phyloP scores from a whole-genome alignment of 164 flowering plant genomes.

The Amborella trichopoda region DNA sequence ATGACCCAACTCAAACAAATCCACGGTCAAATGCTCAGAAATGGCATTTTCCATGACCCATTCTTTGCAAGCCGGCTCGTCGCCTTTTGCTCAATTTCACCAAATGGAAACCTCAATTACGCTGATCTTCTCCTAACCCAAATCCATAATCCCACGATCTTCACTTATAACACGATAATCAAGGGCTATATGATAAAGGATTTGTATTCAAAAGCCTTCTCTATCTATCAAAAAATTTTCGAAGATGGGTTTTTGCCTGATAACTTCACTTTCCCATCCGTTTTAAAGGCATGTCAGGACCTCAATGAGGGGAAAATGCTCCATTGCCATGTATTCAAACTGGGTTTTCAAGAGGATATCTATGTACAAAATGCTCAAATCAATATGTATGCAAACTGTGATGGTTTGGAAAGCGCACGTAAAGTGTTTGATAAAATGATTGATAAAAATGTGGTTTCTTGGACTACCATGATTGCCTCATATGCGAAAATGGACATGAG shows the following conservation, averaged over 20 bases:
- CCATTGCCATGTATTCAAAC: slow-evolving; percentile 76
- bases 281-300: slow-evolving; percentile 77
- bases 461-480: slow-evolving; percentile 82
- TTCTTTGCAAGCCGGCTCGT: slow-evolving; percentile 15
- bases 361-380: slow-evolving; percentile 79
- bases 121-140: slow-evolving; percentile 12
- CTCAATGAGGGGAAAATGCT: slow-evolving; percentile 62
- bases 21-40: slow-evolving; percentile 16
- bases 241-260: slow-evolving; percentile 75
- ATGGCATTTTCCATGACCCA: slow-evolving; percentile 14
- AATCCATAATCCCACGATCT: slow-evolving; percentile 11
- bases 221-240: too few relatives aligned
- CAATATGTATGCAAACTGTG: slow-evolving; percentile 84
- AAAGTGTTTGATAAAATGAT: slow-evolving; percentile 58
- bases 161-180: slow-evolving; percentile 16
- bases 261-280: slow-evolving; percentile 79
- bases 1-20: slow-evolving; percentile 15
- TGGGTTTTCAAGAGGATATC: slow-evolving; percentile 54
- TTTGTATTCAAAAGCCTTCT: too few relatives aligned
- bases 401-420: slow-evolving; percentile 42
- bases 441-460: slow-evolving; percentile 68
- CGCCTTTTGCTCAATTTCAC: slow-evolving; percentile 3
- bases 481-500: slow-evolving; percentile 48
- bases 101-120: slow-evolving; percentile 6
- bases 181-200: slow-evolving; percentile 7